These are phyloP conservation scores for Apiotrichum sp. DNA, from an alignment of 1,284 basidiomycete species.

Conservation along the genomic window DNA sequence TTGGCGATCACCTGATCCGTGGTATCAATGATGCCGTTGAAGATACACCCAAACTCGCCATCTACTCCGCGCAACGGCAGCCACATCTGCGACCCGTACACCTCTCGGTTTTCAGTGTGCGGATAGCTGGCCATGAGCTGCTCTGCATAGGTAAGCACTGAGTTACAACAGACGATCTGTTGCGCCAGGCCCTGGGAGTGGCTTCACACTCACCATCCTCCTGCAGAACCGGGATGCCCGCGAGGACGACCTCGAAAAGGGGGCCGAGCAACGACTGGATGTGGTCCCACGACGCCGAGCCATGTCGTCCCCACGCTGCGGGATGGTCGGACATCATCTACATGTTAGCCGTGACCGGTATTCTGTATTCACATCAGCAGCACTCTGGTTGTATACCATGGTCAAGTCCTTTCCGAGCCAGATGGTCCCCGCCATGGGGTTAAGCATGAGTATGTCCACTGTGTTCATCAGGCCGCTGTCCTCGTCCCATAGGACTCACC, in stretches of 20 bases:
- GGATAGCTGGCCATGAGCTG: constrained; percentile 15
- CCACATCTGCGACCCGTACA: constrained; percentile 37
- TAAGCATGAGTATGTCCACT: not conserved
- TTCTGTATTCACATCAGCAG: constrained; percentile 23
- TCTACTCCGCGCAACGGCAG: constrained; percentile 36
- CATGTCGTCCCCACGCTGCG: constrained; percentile 37
- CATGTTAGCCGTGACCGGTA: not conserved
- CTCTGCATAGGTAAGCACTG: constrained; percentile 19
- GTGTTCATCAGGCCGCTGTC: not conserved
- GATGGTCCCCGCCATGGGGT: constrained; percentile 8
- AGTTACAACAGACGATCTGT: too few species aligned
- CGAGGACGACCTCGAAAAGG: constrained; percentile 34
- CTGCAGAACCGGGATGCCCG: constrained; percentile 35
- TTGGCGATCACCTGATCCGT: constrained; percentile 31
- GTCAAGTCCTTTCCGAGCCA: constrained; percentile 45
- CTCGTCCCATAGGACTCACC: too few species aligned
- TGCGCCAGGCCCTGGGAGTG: too few species aligned
- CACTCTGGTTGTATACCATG: constrained; percentile 42
- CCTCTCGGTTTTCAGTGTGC: constrained; percentile 15
- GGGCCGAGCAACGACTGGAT: constrained; percentile 25
- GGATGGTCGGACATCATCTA: constrained; percentile 34
- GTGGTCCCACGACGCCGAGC: constrained; percentile 29
- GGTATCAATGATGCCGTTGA: constrained; percentile 38
- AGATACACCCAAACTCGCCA: constrained; percentile 34
- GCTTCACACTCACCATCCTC: constrained; percentile 41